Base-by-base conservation (phyloP, 176 grass and related monocot genomes). In the Ampelocalamus luodianensis region DNA sequence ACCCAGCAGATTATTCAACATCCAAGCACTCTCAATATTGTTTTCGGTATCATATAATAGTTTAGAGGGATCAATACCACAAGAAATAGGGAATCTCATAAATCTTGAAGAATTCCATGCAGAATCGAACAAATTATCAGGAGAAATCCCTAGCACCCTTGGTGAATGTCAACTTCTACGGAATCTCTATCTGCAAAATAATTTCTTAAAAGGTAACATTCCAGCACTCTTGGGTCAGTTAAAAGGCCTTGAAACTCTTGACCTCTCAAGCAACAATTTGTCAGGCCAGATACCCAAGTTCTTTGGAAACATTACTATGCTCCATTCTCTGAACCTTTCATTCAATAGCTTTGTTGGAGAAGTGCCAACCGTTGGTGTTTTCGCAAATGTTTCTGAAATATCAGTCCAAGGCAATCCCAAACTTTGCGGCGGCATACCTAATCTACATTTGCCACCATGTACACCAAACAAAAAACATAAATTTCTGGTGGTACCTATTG, bases 301-400 rank as follows among this genome's bases (percentile, higher is more conserved):
- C 81, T 17, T 88, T 38, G n/a, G 1, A 48, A 64, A 0, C 1
- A n/a, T 91, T 45, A 49, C 0, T 1, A 63, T 15, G 34, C 68
- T 91, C 3, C 4, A 12, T 13, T 5, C 4, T 10, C 72, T 87
- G 0, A 83, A 91, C 10, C 24, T 84, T 27, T 84, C 85, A 0
- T 85, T 64, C 83, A 90, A 90, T 10, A 71, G 20, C 44, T 85
- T 91, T 65, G 6, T 4, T 0, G 89, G 89, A n/a, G 37, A 91
- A 77, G 40, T 88, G 8, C 89, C 76, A 1, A 68, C 4, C 0
- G 0, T 5, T 6, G 85, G 89, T 10, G 54, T 85, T 10, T 88
- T 91, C 2, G 15, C 58, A 8, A 91, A 91, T 76, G 7, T 38
- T 29, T 36, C 38, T 29, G 50, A 10, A 45, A 2, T 88, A 14